These are phyloP conservation scores for Magnaporthales sp. DNA, from an alignment of 2,329 filamentous ascomycete genomes.

Conservation along the genomic window DNA sequence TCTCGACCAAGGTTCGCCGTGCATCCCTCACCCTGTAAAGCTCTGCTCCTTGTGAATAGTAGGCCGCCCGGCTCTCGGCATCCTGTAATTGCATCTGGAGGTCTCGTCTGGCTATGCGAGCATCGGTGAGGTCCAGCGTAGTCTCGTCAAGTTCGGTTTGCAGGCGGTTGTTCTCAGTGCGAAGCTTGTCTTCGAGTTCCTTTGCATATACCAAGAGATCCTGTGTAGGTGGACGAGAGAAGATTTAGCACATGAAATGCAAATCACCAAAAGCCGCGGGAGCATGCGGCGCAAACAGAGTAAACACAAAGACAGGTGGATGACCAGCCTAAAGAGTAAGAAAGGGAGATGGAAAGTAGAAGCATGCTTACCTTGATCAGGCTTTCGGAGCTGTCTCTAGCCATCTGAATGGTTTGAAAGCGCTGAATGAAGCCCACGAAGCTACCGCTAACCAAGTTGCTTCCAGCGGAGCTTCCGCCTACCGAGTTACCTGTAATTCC, in stretches of 20 bases:
- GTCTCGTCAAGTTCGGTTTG: constrained; percentile 30
- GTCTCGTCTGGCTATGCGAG: constrained; percentile 37
- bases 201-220: constrained; percentile 39
- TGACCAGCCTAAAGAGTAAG: constrained; percentile 4
- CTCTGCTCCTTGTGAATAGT: constrained; percentile 28
- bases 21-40: constrained; percentile 33
- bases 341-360: neutral
- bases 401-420: constrained; percentile 32
- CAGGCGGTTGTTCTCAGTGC: constrained; percentile 34
- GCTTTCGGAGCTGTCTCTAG: constrained; percentile 30
- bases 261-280: neutral
- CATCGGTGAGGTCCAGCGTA: constrained; percentile 41
- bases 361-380: constrained; percentile 35
- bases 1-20: too few species aligned
- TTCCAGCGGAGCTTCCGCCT: neutral
- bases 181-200: constrained; percentile 30
- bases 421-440: constrained; percentile 38
- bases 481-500: neutral
- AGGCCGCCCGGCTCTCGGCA: constrained; percentile 25
- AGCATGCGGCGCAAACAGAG: neutral
- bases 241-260: neutral
- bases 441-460: neutral
- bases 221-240: constrained; percentile 19
- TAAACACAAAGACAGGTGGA: neutral
- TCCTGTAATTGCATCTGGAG: constrained; percentile 37